Evolutionary conservation across 1,139 yeast species (phyloP).

Genomic region (Debaryomyces sp.): DNA sequence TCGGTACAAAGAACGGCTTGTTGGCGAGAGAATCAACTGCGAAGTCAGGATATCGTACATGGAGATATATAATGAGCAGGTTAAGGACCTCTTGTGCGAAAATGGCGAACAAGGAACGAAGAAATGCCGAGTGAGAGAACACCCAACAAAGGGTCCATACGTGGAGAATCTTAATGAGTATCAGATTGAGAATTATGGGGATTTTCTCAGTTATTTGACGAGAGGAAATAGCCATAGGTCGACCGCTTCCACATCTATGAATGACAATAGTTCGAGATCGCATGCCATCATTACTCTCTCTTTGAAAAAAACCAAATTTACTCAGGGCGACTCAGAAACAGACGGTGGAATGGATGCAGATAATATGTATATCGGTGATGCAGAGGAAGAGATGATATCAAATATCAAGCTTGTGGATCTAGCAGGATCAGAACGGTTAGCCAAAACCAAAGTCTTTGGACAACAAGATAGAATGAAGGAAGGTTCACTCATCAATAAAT

Average conservation of each 20-base stretch:
- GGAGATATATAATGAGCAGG: conserved; percentile 76
- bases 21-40: conserved; percentile 48
- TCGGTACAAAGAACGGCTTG: conserved; percentile 37
- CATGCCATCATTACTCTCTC: conserved; percentile 74
- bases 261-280: conserved; percentile 70
- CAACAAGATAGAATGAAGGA: conserved; percentile 63
- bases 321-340: conserved; percentile 31
- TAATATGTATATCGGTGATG: conserved; percentile 40
- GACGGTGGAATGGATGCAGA: conserved; percentile 19
- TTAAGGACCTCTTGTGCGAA: conserved; percentile 53
- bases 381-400: conserved; percentile 58
- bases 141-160: conserved; percentile 66
- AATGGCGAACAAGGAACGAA: conserved; percentile 13
- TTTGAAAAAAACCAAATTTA: conserved; percentile 59
- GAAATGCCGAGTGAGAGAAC: conserved; percentile 57
- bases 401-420: conserved; percentile 72
- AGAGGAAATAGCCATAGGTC: conserved; percentile 57
- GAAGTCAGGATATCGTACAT: conserved; percentile 63
- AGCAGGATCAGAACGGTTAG: conserved; percentile 79
- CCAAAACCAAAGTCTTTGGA: conserved; percentile 65
- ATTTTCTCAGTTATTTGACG: conserved; percentile 45
- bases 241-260: conserved; percentile 72
- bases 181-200: conserved; percentile 42
- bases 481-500: conserved; percentile 74
- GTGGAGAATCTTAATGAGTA: conserved; percentile 64